A percentile compares a stretch with the other conserved stretches of the same genome.
These are phyloP conservation scores for Eucalyptus virginea DNA, from an alignment of 345 rosid genomes.

Conservation along the genomic window DNA sequence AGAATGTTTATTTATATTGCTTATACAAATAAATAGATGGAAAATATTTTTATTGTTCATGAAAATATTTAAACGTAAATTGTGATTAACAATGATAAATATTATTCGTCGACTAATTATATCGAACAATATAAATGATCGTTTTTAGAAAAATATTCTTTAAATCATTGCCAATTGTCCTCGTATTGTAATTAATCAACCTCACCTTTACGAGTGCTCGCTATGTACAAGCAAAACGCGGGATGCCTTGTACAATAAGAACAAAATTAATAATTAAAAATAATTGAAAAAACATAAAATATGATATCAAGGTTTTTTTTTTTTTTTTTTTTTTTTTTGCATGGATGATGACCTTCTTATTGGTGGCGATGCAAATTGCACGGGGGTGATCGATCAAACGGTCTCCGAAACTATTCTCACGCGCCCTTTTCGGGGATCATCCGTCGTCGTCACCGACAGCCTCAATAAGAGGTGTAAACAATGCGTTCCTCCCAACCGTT, in stretches of 20 bases:
- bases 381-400: neutral
- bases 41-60: neutral
- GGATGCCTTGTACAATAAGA: neutral
- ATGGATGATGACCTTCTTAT: neutral
- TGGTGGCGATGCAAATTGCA: neutral
- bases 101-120: neutral
- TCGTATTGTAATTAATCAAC: too few relatives aligned
- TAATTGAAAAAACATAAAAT: neutral
- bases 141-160: rapidly evolving
- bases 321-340: neutral
- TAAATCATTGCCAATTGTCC: too few relatives aligned
- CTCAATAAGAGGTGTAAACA: neutral
- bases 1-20: rapidly evolving
- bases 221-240: neutral
- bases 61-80: neutral
- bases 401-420: neutral
- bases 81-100: rapidly evolving
- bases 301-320: neutral
- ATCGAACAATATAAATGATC: rapidly evolving
- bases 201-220: too few relatives aligned
- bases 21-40: rapidly evolving
- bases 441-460: neutral
- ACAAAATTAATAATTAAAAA: too few relatives aligned
- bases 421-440: neutral
- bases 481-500: neutral